Evolutionary conservation across 1,139 yeast genomes (phyloP).

Genomic region (Geotrichum cucujoidarum): DNA sequence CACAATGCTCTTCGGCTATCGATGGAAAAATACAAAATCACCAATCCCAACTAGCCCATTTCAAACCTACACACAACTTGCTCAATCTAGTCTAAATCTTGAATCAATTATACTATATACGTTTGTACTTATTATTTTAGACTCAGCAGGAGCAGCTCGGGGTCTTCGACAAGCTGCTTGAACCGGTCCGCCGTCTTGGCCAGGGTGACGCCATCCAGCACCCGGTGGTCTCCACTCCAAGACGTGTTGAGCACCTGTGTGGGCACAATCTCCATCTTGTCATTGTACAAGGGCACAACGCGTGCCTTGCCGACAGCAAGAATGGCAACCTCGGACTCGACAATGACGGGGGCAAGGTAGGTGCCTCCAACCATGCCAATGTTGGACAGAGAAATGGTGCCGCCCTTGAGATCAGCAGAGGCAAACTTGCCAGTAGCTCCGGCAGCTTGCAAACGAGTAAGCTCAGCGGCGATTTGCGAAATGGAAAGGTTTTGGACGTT

Average conservation of each 20-base stretch:
- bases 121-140: not conserved
- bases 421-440: constrained; percentile 64
- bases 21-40: too few relatives aligned
- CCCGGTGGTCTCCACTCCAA: constrained; percentile 39
- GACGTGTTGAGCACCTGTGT: constrained; percentile 32
- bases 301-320: constrained; percentile 34
- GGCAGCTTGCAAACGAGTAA: constrained; percentile 50
- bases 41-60: too few relatives aligned
- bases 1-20: too few relatives aligned
- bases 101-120: too few relatives aligned
- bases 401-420: constrained; percentile 67
- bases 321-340: constrained; percentile 35
- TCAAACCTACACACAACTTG: too few relatives aligned
- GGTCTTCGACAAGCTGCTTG: constrained; percentile 31
- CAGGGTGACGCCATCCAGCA: constrained; percentile 37
- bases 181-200: constrained; percentile 33
- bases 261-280: constrained; percentile 29
- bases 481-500: constrained; percentile 60
- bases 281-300: constrained; percentile 30
- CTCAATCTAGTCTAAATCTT: too few relatives aligned
- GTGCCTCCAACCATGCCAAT: constrained; percentile 79
- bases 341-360: constrained; percentile 67
- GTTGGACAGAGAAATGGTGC: constrained; percentile 70
- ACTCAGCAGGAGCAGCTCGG: constrained; percentile 4
- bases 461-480: constrained; percentile 60